Evolutionary conservation across 352 stramenopile genomes (phyloP).

Genomic region (Pythium utonaiense): DNA sequence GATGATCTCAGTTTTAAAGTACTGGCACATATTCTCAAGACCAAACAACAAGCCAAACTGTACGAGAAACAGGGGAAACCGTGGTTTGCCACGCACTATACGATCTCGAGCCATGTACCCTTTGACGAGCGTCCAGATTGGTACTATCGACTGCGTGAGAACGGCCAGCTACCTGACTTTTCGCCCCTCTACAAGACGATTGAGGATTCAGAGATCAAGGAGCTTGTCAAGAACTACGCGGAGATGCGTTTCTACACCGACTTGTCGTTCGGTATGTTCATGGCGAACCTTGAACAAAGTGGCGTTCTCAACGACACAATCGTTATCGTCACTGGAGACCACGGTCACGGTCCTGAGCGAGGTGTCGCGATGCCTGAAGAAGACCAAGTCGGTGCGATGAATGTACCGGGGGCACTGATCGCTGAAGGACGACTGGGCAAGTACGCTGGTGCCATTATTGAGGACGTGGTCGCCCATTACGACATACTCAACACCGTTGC

Average conservation of each 20-base stretch:
- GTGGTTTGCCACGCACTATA: constrained; percentile 67
- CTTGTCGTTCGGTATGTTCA: constrained; percentile 51
- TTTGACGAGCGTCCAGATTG: constrained; percentile 61
- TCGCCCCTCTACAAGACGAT: constrained; percentile 34
- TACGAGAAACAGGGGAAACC: constrained; percentile 22
- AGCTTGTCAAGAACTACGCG: constrained; percentile 53
- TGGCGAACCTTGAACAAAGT: constrained; percentile 46
- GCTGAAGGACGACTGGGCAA: constrained; percentile 44
- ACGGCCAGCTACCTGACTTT: constrained; percentile 35
- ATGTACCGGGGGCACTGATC: constrained; percentile 50
- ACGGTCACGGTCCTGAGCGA: constrained; percentile 52
- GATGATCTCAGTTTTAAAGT: constrained; percentile 64
- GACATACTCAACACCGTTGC: constrained; percentile 66
- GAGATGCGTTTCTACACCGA: constrained; percentile 70
- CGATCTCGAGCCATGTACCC: constrained; percentile 67
- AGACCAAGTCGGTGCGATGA: constrained; percentile 41
- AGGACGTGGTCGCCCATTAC: constrained; percentile 44
- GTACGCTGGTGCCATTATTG: constrained; percentile 34
- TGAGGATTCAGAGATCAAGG: constrained; percentile 31
- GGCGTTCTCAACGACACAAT: constrained; percentile 67
- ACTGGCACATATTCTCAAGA: constrained; percentile 45
- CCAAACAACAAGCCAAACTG: constrained; percentile 20
- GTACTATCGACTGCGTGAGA: constrained; percentile 42
- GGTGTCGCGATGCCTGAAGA: constrained; percentile 44
- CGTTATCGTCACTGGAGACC: constrained; percentile 58